Evolutionary conservation across 2,329 filamentous ascomycete species (phyloP).

Genomic region (Monosporascus sp.): DNA sequence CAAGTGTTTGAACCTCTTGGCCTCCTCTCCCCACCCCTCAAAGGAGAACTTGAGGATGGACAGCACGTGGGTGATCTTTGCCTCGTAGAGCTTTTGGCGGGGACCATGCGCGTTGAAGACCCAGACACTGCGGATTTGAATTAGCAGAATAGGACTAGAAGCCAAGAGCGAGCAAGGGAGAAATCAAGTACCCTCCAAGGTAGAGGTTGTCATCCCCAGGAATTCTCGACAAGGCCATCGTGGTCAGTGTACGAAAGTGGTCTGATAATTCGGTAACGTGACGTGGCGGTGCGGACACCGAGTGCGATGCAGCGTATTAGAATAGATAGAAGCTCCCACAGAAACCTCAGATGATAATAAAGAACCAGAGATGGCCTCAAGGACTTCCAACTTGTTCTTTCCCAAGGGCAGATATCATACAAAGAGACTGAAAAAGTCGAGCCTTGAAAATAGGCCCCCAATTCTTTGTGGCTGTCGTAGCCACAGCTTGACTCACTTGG

Average conservation of each 20-base stretch:
- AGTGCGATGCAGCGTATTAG: too few relatives aligned
- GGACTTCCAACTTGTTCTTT: too few relatives aligned
- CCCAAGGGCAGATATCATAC: too few relatives aligned
- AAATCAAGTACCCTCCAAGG: slow-evolving; percentile 64
- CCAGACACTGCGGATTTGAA: slow-evolving; percentile 58
- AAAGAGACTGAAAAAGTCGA: too few relatives aligned
- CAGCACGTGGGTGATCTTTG: slow-evolving; percentile 84
- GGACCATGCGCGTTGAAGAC: slow-evolving; percentile 55
- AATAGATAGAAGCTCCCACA: too few relatives aligned
- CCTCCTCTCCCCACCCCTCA: slow-evolving; percentile 37
- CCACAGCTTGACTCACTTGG: too few relatives aligned
- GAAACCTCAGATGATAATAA: too few relatives aligned
- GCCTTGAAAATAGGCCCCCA: too few relatives aligned
- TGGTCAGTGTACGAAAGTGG: background rate
- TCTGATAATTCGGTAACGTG: too few relatives aligned
- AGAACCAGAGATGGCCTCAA: too few relatives aligned
- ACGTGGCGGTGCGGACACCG: too few relatives aligned
- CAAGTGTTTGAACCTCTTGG: slow-evolving; percentile 63
- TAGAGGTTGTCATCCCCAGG: slow-evolving; percentile 67
- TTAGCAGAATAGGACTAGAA: slow-evolving; percentile 3
- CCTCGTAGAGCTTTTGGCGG: slow-evolving; percentile 61
- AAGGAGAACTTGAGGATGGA: slow-evolving; percentile 59
- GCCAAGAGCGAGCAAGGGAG: background rate
- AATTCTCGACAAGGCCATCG: slow-evolving; percentile 61
- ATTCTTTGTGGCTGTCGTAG: too few relatives aligned